Evolutionary conservation across 306 rosid genomes (phyloP), one percentile per base, ranked within the genome.

Genomic region (Vigna unguiculata): DNA sequence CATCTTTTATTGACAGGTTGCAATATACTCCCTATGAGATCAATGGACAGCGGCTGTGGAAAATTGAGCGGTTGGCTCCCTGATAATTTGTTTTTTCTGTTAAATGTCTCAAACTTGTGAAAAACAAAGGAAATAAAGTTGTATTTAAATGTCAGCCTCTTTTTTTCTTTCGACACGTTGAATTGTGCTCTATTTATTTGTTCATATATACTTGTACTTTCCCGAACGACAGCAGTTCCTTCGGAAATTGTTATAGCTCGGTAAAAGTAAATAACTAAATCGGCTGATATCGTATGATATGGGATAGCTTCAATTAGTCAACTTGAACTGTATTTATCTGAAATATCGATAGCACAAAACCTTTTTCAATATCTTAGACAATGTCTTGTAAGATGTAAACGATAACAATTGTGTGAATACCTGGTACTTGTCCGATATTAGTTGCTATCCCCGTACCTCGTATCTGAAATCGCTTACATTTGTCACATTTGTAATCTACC

Each of bases 41-140:
- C 53, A 80, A 88, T 75, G 98, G 97, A 74, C 82, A 86, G 61
- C 80, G 15, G 82, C 83, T 11, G 49, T 96, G 99, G 99, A 88
- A 86, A 83, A 52, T 92, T 74, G 93, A 92, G 82, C 92, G 98
- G 43, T 83, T 96, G 88, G 98, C 99, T 40, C 98, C 99, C 20
- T 96, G 89, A 95, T 40, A n/a, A 66, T 62, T 38, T 48, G 1
- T 28, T 38, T 45, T 51, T 8, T 14, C 53, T 36, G 28, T 66
- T 62, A 82, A 73, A 58, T 84, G 68, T 71, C 85, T 51, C 81
- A 58, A 58, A 67, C 41, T 36, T 78, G 69, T 73, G 84, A 74
- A 72, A 65, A 68, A 67, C 68, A 48, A 74, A 48, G 61, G 76
- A 59, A 68, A 46, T 32, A 32, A 46, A 78, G 53, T 77, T 67